Base-by-base conservation (phyloP, 257 asterid species). In the Nicotiana tabacum region DNA sequence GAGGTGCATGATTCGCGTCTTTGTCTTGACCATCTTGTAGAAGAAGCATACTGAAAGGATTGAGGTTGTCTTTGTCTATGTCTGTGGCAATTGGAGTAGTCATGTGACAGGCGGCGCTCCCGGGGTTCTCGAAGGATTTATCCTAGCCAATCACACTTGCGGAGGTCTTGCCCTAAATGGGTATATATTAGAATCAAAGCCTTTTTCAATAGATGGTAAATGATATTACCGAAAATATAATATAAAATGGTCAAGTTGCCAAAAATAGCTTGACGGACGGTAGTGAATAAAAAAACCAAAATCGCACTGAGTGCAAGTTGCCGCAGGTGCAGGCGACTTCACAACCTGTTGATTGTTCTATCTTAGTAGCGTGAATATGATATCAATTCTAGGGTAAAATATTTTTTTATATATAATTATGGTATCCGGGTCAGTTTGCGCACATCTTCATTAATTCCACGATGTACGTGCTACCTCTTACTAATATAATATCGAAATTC, bases 11-110 rank as follows among this genome's bases (percentile, higher is more conserved):
- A 32, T 18, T 48, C 9, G 53, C 37, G 53, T 57, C 74, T 27
- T 58, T 46, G 24, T 24, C 83, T 17, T 82, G 27, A 6, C 9
- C 57, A 13, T 15, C 81, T 37, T 27, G n/a, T 39, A 33, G 82
- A 43, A 55, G 83, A 24, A 84, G 53, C 82, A 82, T 83, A 15
- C 69, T 55, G 86, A 88, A 83, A 35, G 88, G 90, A 84, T 85
- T 77, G 81, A 81, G 62, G 6, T 84, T 85, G 16, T 18, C 46
- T n/a, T 66, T 83, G 56, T 27, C 78, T 1, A 16, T 48, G 43
- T 29, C 80, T 6, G 29, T 48, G 27, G 17, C 80, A 15, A 51
- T 51, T 27, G 46, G 16, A 51, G 64, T 6, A 51, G 39, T 4
- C 64, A 76, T 76, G 64, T 27, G 37, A 76, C 62, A 48, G 43